phyloP scores from a whole-genome alignment of 345 rosid genomes.

The Brassica napus region DNA sequence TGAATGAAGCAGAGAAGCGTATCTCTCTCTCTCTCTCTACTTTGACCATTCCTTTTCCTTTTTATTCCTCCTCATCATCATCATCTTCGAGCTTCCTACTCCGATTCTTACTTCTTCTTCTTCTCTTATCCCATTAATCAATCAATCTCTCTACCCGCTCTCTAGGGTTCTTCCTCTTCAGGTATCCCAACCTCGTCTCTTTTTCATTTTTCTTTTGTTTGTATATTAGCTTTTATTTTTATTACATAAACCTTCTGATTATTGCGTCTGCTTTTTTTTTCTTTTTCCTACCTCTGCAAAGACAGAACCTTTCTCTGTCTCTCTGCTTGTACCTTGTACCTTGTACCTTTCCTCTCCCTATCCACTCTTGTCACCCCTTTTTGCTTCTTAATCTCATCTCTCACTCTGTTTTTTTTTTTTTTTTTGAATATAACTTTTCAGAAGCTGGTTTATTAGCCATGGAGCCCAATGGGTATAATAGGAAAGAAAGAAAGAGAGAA shows the following conservation, averaged over 20 bases:
- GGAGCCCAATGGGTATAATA: constrained; percentile 67
- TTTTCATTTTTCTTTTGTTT: neutral
- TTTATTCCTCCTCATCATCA: constrained; percentile 17
- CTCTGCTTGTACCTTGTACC: constrained; percentile 36
- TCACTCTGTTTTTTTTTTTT: neutral
- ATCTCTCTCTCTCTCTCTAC: constrained; percentile 33
- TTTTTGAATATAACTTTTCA: neutral
- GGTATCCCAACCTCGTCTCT: constrained; percentile 13
- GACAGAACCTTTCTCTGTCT: constrained; percentile 32
- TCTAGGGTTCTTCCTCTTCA: constrained; percentile 29
- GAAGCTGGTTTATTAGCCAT: constrained; percentile 37
- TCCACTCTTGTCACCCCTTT: constrained; percentile 19
- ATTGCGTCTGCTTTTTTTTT: constrained; percentile 12
- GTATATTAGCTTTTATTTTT: constrained; percentile 13
- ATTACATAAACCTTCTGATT: constrained; percentile 28
- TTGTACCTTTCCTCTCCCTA: constrained; percentile 16
- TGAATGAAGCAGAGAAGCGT: constrained; percentile 34
- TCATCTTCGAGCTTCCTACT: constrained; percentile 2
- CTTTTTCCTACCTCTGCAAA: constrained; percentile 23
- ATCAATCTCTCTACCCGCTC: constrained; percentile 4
- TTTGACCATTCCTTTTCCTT: constrained; percentile 43
- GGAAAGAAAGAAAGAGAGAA: constrained; percentile 56
- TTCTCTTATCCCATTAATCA: constrained; percentile 6
- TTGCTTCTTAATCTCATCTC: neutral
- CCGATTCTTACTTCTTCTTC: constrained; percentile 11